Percentiles rank a stretch among this genome's conserved stretches.
These are phyloP conservation scores for Russula compacta DNA, from an alignment of 768 basidiomycete species.

Conservation along the genomic window DNA sequence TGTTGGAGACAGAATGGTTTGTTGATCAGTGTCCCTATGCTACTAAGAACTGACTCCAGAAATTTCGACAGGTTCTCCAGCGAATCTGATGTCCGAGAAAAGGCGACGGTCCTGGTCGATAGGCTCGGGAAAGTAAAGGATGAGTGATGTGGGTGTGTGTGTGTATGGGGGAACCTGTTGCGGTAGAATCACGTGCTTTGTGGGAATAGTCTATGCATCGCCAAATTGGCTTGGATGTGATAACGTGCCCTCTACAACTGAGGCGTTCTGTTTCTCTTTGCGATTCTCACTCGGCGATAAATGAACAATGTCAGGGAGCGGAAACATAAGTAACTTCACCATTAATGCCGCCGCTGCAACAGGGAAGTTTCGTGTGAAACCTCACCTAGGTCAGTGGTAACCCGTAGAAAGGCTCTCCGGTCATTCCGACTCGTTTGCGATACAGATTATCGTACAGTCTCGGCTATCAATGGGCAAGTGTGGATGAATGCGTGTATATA, in stretches of 20 bases:
- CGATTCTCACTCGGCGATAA: background rate
- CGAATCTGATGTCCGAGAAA: slow-evolving; percentile 14
- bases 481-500: background rate
- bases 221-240: slow-evolving; percentile 4
- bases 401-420: background rate
- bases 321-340: slow-evolving; percentile 20
- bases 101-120: slow-evolving; percentile 6
- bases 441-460: slow-evolving; percentile 94
- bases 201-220: slow-evolving; percentile 2
- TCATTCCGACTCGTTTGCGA: slow-evolving; percentile 2
- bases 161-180: background rate
- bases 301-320: slow-evolving; percentile 9
- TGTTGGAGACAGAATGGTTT: slow-evolving; percentile 83
- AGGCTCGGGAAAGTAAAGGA: background rate
- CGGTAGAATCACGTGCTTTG: background rate
- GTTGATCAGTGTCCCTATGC: background rate
- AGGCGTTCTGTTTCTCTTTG: background rate
- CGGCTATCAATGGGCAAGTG: slow-evolving; percentile 91
- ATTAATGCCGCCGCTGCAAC: slow-evolving; percentile 88
- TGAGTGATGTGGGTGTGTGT: background rate
- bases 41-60: background rate
- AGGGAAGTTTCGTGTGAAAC: slow-evolving; percentile 79
- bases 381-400: slow-evolving; percentile 59
- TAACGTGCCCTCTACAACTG: background rate
- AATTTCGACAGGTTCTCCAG: slow-evolving; percentile 10